phyloP scores from a whole-genome alignment of 2,329 filamentous ascomycete species.

The Sporothrix brunneoviolacea region DNA sequence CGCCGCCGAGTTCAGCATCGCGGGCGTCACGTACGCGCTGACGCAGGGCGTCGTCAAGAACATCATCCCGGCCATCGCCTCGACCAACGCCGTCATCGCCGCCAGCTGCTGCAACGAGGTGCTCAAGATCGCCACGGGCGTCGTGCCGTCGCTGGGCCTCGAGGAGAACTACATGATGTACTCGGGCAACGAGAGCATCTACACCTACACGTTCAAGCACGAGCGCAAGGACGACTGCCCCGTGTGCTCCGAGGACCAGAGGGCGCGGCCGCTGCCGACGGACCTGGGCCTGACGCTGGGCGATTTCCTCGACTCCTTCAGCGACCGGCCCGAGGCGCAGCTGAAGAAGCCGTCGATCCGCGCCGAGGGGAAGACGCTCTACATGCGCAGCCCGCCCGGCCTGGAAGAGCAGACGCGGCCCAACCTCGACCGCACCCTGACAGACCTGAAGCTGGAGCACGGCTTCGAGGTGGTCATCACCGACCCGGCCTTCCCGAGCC shows the following conservation, averaged over 20 bases:
- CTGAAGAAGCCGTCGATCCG: constrained; percentile 89
- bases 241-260: constrained; percentile 66
- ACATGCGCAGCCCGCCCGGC: constrained; percentile 77
- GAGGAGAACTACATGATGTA: constrained; percentile 99
- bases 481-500: constrained; percentile 78
- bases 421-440: constrained; percentile 73
- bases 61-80: constrained; percentile 97
- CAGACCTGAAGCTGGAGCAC: constrained; percentile 63
- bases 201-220: constrained; percentile 95
- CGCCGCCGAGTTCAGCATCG: constrained; percentile 81
- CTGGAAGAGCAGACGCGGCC: constrained; percentile 77
- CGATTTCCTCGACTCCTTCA: constrained; percentile 79
- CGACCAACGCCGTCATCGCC: constrained; percentile 93
- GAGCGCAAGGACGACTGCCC: constrained; percentile 92
- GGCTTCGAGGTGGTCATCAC: constrained; percentile 89
- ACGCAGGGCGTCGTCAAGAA: constrained; percentile 99
- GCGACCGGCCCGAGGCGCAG: constrained; percentile 79
- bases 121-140: constrained; percentile 81
- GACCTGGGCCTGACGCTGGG: constrained; percentile 66
- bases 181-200: constrained; percentile 88
- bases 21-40: constrained; percentile 88
- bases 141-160: constrained; percentile 71
- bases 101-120: constrained; percentile 96
- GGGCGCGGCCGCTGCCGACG: constrained; percentile 68
- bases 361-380: constrained; percentile 72